phyloP scores from a whole-genome alignment of 192 early-diverging fungal genomes.

The Umbelopsis isabellina region DNA sequence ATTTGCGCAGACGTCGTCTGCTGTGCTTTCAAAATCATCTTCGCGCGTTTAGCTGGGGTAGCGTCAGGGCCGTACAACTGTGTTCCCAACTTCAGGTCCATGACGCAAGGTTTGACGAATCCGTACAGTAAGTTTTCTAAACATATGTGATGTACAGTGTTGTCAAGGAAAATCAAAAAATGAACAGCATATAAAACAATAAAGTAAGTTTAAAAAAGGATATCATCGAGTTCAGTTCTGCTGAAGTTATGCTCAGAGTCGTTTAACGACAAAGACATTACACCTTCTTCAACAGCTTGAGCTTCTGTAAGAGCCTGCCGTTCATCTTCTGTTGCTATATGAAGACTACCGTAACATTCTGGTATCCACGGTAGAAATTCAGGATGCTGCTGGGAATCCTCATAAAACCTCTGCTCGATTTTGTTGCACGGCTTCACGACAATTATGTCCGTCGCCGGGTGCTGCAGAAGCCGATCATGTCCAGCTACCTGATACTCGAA shows the following conservation, averaged over 20 bases:
- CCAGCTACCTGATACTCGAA: conserved; percentile 83
- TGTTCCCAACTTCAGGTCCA: conserved; percentile 89
- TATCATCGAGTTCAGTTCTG: conserved; percentile 35
- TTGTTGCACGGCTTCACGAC: conserved; percentile 70
- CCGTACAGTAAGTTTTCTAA: conserved; percentile 77
- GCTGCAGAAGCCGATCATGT: conserved; percentile 67
- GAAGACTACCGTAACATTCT: conserved; percentile 65
- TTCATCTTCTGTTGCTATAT: conserved; percentile 28
- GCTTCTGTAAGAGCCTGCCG: conserved; percentile 6
- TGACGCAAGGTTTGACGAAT: conserved; percentile 75
- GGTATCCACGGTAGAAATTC: conserved; percentile 67
- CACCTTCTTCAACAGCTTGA: neutral
- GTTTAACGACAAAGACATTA: neutral
- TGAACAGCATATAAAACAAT: conserved; percentile 12
- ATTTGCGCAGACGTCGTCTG: conserved; percentile 66
- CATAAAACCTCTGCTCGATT: conserved; percentile 78
- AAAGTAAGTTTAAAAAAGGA: conserved; percentile 32
- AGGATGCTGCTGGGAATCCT: conserved; percentile 49
- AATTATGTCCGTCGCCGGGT: conserved; percentile 61
- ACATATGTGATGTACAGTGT: conserved; percentile 54
- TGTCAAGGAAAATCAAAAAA: conserved; percentile 24
- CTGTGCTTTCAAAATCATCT: conserved; percentile 66
- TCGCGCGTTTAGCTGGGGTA: conserved; percentile 64
- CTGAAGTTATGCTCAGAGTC: neutral
- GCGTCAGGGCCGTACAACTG: conserved; percentile 78